These are phyloP conservation scores for Candida xiaguanensis DNA, from an alignment of 805 yeast species.

Conservation along the genomic window DNA sequence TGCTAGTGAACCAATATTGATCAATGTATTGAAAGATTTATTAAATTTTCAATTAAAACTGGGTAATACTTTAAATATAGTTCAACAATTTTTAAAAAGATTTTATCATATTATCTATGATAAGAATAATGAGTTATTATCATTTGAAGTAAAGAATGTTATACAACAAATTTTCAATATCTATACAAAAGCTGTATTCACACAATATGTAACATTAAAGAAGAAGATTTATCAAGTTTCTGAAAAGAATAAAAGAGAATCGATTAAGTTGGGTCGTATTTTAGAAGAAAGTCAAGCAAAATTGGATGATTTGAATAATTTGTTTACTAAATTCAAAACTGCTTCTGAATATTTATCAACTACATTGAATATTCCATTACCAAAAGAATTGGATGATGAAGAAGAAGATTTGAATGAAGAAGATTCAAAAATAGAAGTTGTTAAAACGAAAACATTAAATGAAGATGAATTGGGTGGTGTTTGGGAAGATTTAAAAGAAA, in stretches of 20 bases:
- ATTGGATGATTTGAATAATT: constrained; percentile 24
- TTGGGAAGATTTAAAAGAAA: constrained; percentile 70
- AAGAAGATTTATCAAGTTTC: constrained; percentile 31
- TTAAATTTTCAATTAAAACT: constrained; percentile 22
- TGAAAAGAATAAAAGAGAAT: constrained; percentile 46
- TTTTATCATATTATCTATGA: constrained; percentile 31
- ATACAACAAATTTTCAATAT: constrained; percentile 37
- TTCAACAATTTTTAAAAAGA: constrained; percentile 48
- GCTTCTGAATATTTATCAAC: constrained; percentile 44
- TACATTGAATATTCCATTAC: constrained; percentile 24
- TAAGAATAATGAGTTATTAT: constrained; percentile 22
- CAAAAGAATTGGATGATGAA: constrained; percentile 8
- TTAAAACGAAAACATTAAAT: constrained; percentile 17
- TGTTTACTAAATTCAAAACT: constrained; percentile 42
- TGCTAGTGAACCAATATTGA: constrained; percentile 17
- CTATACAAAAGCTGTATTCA: constrained; percentile 42
- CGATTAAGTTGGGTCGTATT: constrained; percentile 64
- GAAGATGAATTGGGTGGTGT: constrained; percentile 24
- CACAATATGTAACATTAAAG: constrained; percentile 32
- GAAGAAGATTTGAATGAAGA: constrained; percentile 4
- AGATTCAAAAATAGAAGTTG: constrained; percentile 20
- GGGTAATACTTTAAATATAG: constrained; percentile 34
- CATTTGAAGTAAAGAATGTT: constrained; percentile 19
- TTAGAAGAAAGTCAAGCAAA: constrained; percentile 41
- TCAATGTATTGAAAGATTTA: constrained; percentile 26